Conservation (phyloP, 805 yeast species). For the Ogataea ramenticola region DNA sequence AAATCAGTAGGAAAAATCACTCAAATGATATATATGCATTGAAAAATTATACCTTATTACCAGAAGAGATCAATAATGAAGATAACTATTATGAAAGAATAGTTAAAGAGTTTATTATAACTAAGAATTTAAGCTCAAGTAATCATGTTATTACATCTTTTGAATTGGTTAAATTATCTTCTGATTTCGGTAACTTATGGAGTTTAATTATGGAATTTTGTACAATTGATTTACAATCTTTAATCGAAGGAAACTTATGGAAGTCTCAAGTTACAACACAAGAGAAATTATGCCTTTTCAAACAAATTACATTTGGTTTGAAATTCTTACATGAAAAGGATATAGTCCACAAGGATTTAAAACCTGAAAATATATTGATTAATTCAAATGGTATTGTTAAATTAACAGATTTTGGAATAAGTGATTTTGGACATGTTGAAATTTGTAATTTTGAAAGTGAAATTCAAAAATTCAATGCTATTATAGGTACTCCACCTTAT, state of each 20-base stretch:
- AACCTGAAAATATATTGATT: conserved; percentile 67
- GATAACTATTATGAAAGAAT: conserved; percentile 61
- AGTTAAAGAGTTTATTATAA: conserved; percentile 54
- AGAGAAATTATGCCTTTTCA: conserved; percentile 62
- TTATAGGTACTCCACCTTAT: conserved; percentile 78
- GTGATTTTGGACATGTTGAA: conserved; percentile 52
- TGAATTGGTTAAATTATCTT: conserved; percentile 49
- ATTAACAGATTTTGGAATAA: conserved; percentile 72
- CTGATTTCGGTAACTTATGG: conserved; percentile 63
- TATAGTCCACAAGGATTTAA: conserved; percentile 65
- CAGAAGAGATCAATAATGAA: conserved; percentile 41
- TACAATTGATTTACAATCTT: conserved; percentile 51
- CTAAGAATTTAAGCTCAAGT: conserved; percentile 42
- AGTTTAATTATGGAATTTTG: conserved; percentile 66
- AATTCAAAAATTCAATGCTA: conserved; percentile 29
- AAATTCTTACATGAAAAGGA: conserved; percentile 58
- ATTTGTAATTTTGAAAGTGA: conserved; percentile 42
- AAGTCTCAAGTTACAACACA: conserved; percentile 32
- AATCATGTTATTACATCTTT: conserved; percentile 54
- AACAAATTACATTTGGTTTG: conserved; percentile 58
- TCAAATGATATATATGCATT: conserved; percentile 46
- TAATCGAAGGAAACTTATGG: conserved; percentile 56
- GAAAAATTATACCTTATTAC: conserved; percentile 54
- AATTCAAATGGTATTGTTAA: conserved; percentile 55
- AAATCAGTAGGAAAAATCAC: conserved; percentile 27